Conservation (phyloP, 164 flowering plant genomes). For the Stephania japonica region DNA sequence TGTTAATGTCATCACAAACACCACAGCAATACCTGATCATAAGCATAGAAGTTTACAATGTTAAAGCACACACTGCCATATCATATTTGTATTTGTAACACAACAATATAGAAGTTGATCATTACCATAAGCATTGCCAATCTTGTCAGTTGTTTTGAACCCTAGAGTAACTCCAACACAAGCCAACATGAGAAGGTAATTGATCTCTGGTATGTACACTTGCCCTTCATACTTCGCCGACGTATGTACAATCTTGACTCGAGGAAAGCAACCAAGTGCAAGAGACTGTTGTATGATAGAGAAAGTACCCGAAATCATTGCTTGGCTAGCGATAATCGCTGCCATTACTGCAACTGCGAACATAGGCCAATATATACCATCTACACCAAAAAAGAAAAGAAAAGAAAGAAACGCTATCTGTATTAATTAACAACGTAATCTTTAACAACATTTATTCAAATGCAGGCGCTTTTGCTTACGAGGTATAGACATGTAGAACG, state of each 20-base stretch:
- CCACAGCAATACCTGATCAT: conserved; percentile 56
- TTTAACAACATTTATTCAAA: too few species aligned
- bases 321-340: conserved; percentile 72
- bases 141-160: conserved; percentile 45
- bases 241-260: conserved; percentile 53
- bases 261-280: conserved; percentile 56
- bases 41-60: too few species aligned
- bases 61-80: too few species aligned
- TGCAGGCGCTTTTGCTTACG: conserved; percentile 15
- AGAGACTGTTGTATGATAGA: conserved; percentile 58
- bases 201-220: conserved; percentile 50
- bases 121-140: conserved; percentile 84
- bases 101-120: neutral
- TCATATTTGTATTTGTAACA: too few species aligned
- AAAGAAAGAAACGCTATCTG: too few species aligned
- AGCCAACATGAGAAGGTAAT: conserved; percentile 53
- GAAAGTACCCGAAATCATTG: conserved; percentile 59
- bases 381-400: conserved; percentile 20
- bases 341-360: conserved; percentile 64
- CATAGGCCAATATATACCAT: conserved; percentile 54
- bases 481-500: conserved; percentile 65
- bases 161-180: conserved; percentile 53
- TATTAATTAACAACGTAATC: too few species aligned
- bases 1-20: conserved; percentile 44
- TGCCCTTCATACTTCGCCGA: conserved; percentile 39